phyloP scores from a whole-genome alignment of 257 asterid species.

The Plectranthus barbatus region DNA sequence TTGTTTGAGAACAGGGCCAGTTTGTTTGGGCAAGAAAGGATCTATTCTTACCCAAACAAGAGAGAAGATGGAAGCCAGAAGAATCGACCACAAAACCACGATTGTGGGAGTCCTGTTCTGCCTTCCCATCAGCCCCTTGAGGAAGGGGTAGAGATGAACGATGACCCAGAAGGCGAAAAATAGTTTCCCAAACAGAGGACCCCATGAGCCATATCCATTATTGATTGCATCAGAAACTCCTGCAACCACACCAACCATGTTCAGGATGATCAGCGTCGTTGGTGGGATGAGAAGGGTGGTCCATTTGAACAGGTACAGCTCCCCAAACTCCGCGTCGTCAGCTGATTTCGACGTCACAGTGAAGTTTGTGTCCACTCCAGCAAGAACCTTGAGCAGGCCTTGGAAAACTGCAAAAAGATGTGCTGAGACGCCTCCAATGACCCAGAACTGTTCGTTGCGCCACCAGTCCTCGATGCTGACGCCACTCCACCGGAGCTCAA shows the following conservation, averaged over 20 bases:
- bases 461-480: conserved; percentile 70
- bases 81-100: conserved; percentile 79
- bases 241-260: conserved; percentile 78
- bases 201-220: conserved; percentile 75
- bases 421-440: conserved; percentile 74
- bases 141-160: conserved; percentile 80
- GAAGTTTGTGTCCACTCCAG: conserved; percentile 71
- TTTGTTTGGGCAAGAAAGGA: conserved; percentile 81
- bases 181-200: conserved; percentile 72
- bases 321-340: conserved; percentile 56
- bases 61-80: conserved; percentile 72
- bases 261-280: conserved; percentile 62
- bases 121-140: conserved; percentile 78
- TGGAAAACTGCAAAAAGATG: conserved; percentile 80
- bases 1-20: conserved; percentile 72
- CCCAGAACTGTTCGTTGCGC: conserved; percentile 87
- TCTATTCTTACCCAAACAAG: conserved; percentile 82
- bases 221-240: conserved; percentile 71
- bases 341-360: conserved; percentile 25
- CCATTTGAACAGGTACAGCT: conserved; percentile 55
- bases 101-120: conserved; percentile 84
- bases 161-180: conserved; percentile 84
- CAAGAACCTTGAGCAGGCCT: conserved; percentile 82
- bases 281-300: conserved; percentile 88
- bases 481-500: conserved; percentile 52